Base-by-base conservation (phyloP, 371 early-diverging fungal species). In the Quaeritorhiza haematococci region DNA sequence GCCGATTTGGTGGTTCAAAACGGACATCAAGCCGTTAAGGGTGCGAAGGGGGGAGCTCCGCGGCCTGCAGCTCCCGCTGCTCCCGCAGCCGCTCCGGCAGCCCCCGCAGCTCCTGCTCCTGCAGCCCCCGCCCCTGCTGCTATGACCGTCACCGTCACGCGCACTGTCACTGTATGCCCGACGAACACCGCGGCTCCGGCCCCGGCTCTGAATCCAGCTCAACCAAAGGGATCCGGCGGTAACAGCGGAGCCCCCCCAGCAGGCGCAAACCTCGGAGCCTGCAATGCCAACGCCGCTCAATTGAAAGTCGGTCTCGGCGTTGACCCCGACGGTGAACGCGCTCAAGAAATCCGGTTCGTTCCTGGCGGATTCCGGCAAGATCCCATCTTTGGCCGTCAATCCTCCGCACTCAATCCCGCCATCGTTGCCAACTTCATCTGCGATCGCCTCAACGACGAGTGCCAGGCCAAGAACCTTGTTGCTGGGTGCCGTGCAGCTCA, bases 391-490 rank as follows among this genome's bases (percentile, higher is more conserved):
- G 42, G 24, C 8, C 30, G 49, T 28, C 61, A 61, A 48, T n/a
- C 6, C 41, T 55, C 56, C 33, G 63, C 63, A 13, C 58, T 62
- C 45, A 62, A 62, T 56, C 33, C 49, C 19, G 33, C n/a, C 4
- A 50, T 62, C 29, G 53, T 62, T 38, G 63, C 43, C 53, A 42
- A 57, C 46, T 57, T 57, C 52, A 62, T 62, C 46, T 62, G 63
- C 45, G 44, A 57, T 53, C 51, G 58, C 23, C 1, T 57, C 38
- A 32, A 15, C 24, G 30, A 41, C 33, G 35, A 62, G 30, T 57
- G 58, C 58, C 41, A 52, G 33, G 61, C 49, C 35, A 10, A 5
- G 23, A 52, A 35, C 33, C n/a, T 29, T 45, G 57, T 56, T 3
- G 23, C 38, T 19, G 42, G 48, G 27, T 61, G 63, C 55, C 17